Base-by-base conservation (phyloP, 2,329 filamentous ascomycete genomes). In the Phyllachora maydis region DNA sequence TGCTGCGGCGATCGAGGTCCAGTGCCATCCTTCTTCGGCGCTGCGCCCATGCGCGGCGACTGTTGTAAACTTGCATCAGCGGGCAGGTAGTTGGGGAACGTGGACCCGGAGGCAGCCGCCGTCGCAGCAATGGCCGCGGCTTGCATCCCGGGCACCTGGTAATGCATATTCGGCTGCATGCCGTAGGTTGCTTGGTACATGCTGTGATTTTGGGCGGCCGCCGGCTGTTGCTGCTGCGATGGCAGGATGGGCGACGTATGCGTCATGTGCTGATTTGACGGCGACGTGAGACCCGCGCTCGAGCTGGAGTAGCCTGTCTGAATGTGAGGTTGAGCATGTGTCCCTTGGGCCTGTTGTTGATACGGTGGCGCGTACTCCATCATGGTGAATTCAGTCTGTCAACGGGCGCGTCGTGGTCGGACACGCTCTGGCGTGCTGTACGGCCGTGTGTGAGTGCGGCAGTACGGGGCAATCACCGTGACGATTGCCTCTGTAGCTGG, bases 111-210 rank as follows among this genome's bases (percentile, higher is more conserved):
- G 8, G 85, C 85, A 2, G 85, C 83, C 11, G 85, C 85, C 1
- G 83, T 92, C 12, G 76, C 67, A 21, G 76, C 83, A 78, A 92
- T 88, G 28, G 83, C 83, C 23, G 85, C 83, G 9, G 82, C 82
- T 47, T 91, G 79, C 22, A 82, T 79, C 11, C 74, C 66, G 16
- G 74, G 73, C 49, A 85, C 79, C 28, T 64, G 72, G 52, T 91
- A 91, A 52, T 77, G 72, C 67, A 91, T 81, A 39, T 61, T 61
- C 37, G 69, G 60, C 33, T 72, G 65, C 27, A 83, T 75, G 28
- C 67, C 72, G 43, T 82, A 85, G 32, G 68, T 59, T 44, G 75
- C 65, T 39, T 77, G 67, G 48, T 92, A 93, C 52, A 71, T 79
- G 61, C 72, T 78, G 50, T 75, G 72, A 23, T 55, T 54, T 35